A percentile compares a stretch with the other conserved stretches of the same genome.
These are phyloP conservation scores for Plasmodium fragile DNA, from an alignment of 169 alveolate genomes.

Conservation along the genomic window DNA sequence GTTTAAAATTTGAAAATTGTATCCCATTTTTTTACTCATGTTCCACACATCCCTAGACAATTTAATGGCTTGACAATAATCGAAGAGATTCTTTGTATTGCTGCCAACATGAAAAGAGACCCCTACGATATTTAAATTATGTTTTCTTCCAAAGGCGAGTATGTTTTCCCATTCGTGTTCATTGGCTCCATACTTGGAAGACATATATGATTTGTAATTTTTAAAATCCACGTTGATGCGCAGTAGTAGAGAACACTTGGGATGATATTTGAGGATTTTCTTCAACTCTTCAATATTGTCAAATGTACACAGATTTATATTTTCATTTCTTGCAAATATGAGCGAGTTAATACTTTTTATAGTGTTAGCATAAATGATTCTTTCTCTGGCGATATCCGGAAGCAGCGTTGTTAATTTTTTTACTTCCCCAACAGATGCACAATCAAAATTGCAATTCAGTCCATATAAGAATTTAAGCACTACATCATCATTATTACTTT, in stretches of 20 bases:
- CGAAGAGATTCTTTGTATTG: slow-evolving; percentile 51
- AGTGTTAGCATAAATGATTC: slow-evolving; percentile 72
- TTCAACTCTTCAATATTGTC: slow-evolving; percentile 69
- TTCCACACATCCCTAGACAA: slow-evolving; percentile 41
- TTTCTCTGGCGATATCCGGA: slow-evolving; percentile 18
- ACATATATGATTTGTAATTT: slow-evolving; percentile 73
- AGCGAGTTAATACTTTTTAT: slow-evolving; percentile 50
- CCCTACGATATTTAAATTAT: slow-evolving; percentile 38
- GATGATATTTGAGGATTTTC: slow-evolving; percentile 57
- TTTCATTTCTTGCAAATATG: slow-evolving; percentile 44
- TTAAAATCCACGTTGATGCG: slow-evolving; percentile 73
- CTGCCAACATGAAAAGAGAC: slow-evolving; percentile 76
- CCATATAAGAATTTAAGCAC: slow-evolving; percentile 62
- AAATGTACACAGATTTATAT: slow-evolving; percentile 69
- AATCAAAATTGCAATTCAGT: slow-evolving; percentile 67
- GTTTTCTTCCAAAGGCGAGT: slow-evolving; percentile 13
- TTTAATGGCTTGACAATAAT: slow-evolving; percentile 70
- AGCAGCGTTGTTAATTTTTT: slow-evolving; percentile 4
- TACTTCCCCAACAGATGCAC: slow-evolving; percentile 71
- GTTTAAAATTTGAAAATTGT: slow-evolving; percentile 41
- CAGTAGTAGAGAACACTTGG: slow-evolving; percentile 46
- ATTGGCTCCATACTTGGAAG: slow-evolving; percentile 71
- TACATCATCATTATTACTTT: slow-evolving; percentile 57
- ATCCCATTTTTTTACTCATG: slow-evolving; percentile 13
- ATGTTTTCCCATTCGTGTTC: slow-evolving; percentile 65